phyloP scores from a whole-genome alignment of 768 basidiomycete species.

The Pleurotus djamor region DNA sequence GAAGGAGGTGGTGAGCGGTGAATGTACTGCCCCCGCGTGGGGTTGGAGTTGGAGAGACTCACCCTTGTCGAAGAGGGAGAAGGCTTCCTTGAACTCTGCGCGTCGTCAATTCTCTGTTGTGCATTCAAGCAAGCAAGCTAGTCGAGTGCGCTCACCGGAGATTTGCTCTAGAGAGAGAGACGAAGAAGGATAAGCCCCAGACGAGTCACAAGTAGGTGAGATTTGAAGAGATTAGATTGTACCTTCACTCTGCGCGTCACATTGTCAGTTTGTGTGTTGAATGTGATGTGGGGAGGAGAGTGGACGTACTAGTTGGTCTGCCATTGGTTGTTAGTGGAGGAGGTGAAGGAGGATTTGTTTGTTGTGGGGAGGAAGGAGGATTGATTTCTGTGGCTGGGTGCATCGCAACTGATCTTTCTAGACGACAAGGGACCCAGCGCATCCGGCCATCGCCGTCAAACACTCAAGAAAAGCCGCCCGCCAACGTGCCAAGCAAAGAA shows the following conservation, averaged over 20 bases:
- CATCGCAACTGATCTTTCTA: too few species aligned
- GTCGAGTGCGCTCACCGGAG: slow-evolving; percentile 58
- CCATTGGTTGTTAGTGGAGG: too few species aligned
- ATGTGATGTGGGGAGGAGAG: slow-evolving; percentile 7
- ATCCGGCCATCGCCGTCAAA: too few species aligned
- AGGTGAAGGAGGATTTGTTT: too few species aligned
- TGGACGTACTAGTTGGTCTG: slow-evolving; percentile 53
- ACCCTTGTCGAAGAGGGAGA: slow-evolving; percentile 98
- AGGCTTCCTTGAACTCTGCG: slow-evolving; percentile 98
- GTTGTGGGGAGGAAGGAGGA: too few species aligned
- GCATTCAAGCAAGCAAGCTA: too few species aligned
- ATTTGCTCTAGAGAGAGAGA: slow-evolving; percentile 73
- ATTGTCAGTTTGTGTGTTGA: slow-evolving; percentile 10
- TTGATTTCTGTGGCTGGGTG: too few species aligned
- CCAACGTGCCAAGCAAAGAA: too few species aligned
- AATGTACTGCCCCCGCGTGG: neutral
- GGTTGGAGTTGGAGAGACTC: slow-evolving; percentile 18
- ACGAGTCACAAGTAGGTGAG: neutral
- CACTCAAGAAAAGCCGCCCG: too few species aligned
- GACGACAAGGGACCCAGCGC: too few species aligned
- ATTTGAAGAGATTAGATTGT: slow-evolving; percentile 16
- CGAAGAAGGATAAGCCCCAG: neutral
- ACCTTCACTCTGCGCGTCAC: slow-evolving; percentile 61
- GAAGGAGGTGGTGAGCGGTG: neutral
- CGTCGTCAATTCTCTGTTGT: neutral